phyloP scores from a whole-genome alignment of 2,329 filamentous ascomycete genomes.

The Epicoccum nigrum region DNA sequence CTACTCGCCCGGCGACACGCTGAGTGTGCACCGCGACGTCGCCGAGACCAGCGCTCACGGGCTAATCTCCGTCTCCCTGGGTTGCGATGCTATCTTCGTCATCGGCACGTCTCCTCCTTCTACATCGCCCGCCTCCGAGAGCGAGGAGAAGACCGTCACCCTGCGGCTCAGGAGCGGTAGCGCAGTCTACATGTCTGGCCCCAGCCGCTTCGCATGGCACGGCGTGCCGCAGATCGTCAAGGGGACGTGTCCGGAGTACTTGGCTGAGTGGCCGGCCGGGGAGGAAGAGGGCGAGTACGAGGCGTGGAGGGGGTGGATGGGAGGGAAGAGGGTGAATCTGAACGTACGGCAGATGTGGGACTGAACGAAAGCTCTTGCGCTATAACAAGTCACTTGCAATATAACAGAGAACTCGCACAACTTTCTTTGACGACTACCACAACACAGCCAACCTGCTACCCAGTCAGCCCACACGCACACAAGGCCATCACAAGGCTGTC shows the following conservation, averaged over 20 bases:
- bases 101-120: conserved; percentile 66
- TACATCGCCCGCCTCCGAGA: background rate
- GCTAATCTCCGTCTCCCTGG: conserved; percentile 83
- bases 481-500: too few species aligned
- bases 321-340: conserved; percentile 83
- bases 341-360: conserved; percentile 90
- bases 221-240: conserved; percentile 86
- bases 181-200: conserved; percentile 84
- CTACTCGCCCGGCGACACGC: conserved; percentile 86
- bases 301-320: conserved; percentile 87
- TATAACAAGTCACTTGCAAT: too few species aligned
- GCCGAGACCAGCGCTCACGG: conserved; percentile 81
- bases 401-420: too few species aligned
- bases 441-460: too few species aligned
- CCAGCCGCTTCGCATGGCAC: conserved; percentile 90
- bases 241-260: conserved; percentile 75
- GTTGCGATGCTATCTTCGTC: conserved; percentile 89
- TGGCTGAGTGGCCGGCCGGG: conserved; percentile 73
- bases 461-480: too few species aligned
- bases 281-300: conserved; percentile 60
- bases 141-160: conserved; percentile 44
- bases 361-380: conserved; percentile 2
- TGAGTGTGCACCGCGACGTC: conserved; percentile 92
- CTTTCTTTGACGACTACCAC: too few species aligned
- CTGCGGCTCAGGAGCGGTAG: conserved; percentile 76